Evolutionary conservation across 2,329 filamentous ascomycete genomes (phyloP).

Genomic region (Microcyclosporella mali): DNA sequence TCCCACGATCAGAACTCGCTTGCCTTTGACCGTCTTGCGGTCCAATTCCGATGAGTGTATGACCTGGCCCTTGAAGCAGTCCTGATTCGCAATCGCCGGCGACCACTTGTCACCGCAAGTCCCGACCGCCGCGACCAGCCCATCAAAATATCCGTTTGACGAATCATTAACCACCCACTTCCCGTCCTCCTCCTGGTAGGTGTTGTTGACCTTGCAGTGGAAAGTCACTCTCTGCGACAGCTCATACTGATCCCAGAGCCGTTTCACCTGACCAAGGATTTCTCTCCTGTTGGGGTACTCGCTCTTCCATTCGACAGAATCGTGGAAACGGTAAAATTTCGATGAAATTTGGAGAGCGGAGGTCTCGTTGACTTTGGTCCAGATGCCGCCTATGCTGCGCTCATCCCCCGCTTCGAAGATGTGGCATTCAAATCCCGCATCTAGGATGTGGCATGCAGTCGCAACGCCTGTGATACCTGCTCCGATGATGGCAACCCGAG

Average conservation of each 20-base stretch:
- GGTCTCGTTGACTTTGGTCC: slow-evolving; percentile 57
- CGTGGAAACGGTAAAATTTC: slow-evolving; percentile 82
- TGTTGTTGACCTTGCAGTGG: slow-evolving; percentile 59
- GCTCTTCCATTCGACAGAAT: slow-evolving; percentile 64
- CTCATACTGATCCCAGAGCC: slow-evolving; percentile 68
- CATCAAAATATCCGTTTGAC: slow-evolving; percentile 67
- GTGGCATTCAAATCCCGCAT: slow-evolving; percentile 74
- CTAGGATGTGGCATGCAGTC: slow-evolving; percentile 72
- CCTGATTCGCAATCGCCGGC: slow-evolving; percentile 56
- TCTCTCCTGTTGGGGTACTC: slow-evolving; percentile 72
- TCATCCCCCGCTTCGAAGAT: slow-evolving; percentile 68
- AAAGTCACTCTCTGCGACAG: slow-evolving; percentile 66
- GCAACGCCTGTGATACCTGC: slow-evolving; percentile 64
- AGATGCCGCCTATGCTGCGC: slow-evolving; percentile 46
- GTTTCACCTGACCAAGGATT: slow-evolving; percentile 64
- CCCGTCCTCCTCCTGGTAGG: slow-evolving; percentile 61
- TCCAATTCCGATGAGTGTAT: slow-evolving; percentile 73
- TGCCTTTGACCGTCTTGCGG: slow-evolving; percentile 64
- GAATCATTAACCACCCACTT: slow-evolving; percentile 73
- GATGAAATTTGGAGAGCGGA: slow-evolving; percentile 78
- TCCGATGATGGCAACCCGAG: slow-evolving; percentile 47
- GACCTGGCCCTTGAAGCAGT: slow-evolving; percentile 60
- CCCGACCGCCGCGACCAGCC: slow-evolving; percentile 69
- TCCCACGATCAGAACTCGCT: slow-evolving; percentile 70
- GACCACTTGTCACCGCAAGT: slow-evolving; percentile 60